These are phyloP conservation scores for Podosphaera aphanis DNA, from an alignment of 2,329 filamentous ascomycete genomes.

Conservation along the genomic window DNA sequence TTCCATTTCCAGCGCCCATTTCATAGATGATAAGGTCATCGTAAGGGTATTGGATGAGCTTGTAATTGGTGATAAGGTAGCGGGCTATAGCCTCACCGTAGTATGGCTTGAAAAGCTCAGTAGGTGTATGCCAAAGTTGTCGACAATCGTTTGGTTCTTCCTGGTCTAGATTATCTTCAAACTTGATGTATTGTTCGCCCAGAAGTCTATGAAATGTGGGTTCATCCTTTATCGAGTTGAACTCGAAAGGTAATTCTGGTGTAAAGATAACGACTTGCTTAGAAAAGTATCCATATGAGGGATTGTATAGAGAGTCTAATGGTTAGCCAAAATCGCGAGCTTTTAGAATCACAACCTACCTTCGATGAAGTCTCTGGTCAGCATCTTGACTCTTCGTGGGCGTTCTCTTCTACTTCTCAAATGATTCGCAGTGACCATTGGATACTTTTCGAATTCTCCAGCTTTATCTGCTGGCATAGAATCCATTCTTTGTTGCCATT, in stretches of 20 bases:
- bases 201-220: conserved; percentile 60
- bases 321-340: conserved; percentile 5
- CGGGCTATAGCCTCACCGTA: conserved; percentile 96
- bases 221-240: conserved; percentile 59
- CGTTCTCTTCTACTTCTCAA: conserved; percentile 50
- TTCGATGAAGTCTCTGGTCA: conserved; percentile 92
- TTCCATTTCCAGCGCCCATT: conserved; percentile 92
- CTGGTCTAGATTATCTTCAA: conserved; percentile 70
- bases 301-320: conserved; percentile 79
- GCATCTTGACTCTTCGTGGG: conserved; percentile 80
- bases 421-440: conserved; percentile 63
- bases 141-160: conserved; percentile 43
- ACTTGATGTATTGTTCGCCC: conserved; percentile 60
- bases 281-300: conserved; percentile 84
- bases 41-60: conserved; percentile 80
- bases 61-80: conserved; percentile 89
- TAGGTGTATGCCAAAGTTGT: conserved; percentile 95
- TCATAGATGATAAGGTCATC: conserved; percentile 96
- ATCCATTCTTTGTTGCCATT: conserved; percentile 69
- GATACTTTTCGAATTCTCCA: conserved; percentile 61
- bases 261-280: conserved; percentile 93
- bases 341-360: conserved; percentile 24
- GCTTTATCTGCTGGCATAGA: conserved; percentile 53
- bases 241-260: conserved; percentile 77
- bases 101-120: conserved; percentile 85